Evolutionary conservation across 2,329 filamentous ascomycete genomes (phyloP).

Genomic region (Lecanoromycetidae sp.): DNA sequence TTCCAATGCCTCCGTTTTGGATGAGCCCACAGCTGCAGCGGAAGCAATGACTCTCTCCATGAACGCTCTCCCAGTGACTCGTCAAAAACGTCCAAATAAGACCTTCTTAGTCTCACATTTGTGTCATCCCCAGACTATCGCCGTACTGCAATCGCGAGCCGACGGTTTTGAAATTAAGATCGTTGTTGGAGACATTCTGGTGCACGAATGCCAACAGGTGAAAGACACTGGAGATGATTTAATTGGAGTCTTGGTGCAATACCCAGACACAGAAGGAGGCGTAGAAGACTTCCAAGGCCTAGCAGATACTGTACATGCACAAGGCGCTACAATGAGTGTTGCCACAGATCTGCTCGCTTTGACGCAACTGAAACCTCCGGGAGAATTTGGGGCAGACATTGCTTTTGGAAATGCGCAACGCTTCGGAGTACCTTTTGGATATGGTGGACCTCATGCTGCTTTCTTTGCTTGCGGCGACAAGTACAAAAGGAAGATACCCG

Average conservation of each 20-base stretch:
- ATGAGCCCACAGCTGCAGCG: constrained; percentile 83
- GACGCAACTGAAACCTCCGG: constrained; percentile 76
- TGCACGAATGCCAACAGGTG: constrained; percentile 51
- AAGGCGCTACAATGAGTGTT: constrained; percentile 69
- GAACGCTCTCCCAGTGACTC: constrained; percentile 57
- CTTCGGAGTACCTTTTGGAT: constrained; percentile 83
- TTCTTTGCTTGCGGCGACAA: constrained; percentile 90
- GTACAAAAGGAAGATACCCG: constrained; percentile 88
- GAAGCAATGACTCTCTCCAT: constrained; percentile 93
- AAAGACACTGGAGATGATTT: constrained; percentile 67
- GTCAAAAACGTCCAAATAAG: constrained; percentile 64
- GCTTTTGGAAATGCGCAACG: constrained; percentile 88
- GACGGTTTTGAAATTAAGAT: constrained; percentile 84
- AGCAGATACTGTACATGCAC: constrained; percentile 63
- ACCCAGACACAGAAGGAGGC: constrained; percentile 77
- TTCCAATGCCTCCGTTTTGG: constrained; percentile 79
- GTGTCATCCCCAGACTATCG: constrained; percentile 74
- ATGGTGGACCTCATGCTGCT: constrained; percentile 87
- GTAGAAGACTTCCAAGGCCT: constrained; percentile 63
- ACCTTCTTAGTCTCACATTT: constrained; percentile 72
- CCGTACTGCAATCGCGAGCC: constrained; percentile 71
- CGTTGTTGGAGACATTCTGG: constrained; percentile 57
- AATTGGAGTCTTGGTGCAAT: constrained; percentile 86
- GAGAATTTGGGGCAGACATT: constrained; percentile 90
- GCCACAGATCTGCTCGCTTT: constrained; percentile 82